Conservation (phyloP, 1,284 basidiomycete genomes). For the Stygiomarasmius scandens region DNA sequence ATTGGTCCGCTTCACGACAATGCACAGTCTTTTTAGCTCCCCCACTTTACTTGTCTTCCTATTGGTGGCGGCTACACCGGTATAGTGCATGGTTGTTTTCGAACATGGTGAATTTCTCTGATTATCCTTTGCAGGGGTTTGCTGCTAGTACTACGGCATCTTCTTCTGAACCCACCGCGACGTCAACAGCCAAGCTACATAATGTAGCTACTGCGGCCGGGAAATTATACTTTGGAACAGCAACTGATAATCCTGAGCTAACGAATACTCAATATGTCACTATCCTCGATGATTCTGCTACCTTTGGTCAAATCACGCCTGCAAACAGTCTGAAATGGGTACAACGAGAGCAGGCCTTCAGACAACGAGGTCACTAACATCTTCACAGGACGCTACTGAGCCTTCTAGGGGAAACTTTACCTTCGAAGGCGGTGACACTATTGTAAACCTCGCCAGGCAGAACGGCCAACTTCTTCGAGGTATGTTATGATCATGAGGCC, state of each 20-base stretch:
- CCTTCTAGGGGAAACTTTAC: conserved; percentile 50
- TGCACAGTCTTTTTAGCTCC: background rate
- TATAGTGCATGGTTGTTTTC: background rate
- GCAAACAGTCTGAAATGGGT: conserved; percentile 64
- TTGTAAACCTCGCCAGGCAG: conserved; percentile 48
- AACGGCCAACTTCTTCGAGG: conserved; percentile 48
- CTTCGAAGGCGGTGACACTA: conserved; percentile 46
- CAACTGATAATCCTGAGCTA: conserved; percentile 61
- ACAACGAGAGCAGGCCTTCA: background rate
- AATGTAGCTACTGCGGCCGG: conserved; percentile 48
- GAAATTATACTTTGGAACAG: conserved; percentile 61
- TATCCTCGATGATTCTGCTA: conserved; percentile 40
- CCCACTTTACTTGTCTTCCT: conserved; percentile 21
- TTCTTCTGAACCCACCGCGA: background rate
- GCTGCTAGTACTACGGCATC: background rate
- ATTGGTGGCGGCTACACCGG: conserved; percentile 27
- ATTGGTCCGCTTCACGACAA: background rate
- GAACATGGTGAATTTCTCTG: background rate
- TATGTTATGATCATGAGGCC: conserved; percentile 6
- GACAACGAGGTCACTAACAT: too few relatives aligned
- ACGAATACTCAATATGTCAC: conserved; percentile 46
- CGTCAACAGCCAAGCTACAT: conserved; percentile 21
- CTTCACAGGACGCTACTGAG: conserved; percentile 53
- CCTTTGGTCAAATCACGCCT: conserved; percentile 55
- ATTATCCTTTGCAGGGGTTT: background rate